Evolutionary conservation across 2,329 filamentous ascomycete species (phyloP).

Genomic region (Zasmidium cellare): DNA sequence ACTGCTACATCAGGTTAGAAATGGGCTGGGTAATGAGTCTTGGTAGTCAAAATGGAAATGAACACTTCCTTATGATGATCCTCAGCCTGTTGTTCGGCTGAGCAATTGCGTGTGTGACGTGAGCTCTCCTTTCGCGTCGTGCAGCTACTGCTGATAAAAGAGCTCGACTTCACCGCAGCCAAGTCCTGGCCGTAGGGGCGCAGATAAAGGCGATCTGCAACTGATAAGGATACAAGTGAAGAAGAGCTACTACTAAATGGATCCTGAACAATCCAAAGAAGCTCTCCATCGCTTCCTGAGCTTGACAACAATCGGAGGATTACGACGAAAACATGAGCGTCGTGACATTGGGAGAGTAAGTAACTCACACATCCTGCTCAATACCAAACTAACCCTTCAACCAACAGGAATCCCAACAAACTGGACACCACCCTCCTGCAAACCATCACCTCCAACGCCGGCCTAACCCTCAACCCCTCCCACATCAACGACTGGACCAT

Average conservation of each 20-base stretch:
- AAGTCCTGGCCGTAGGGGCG: neutral
- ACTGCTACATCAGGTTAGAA: no score
- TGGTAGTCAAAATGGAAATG: no score
- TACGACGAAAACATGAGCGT: constrained; percentile 2
- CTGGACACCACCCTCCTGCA: neutral
- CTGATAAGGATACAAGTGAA: neutral
- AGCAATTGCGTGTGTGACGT: no score
- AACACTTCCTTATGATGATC: no score
- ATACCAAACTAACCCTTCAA: neutral
- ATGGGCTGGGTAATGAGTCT: no score
- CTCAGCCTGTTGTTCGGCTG: no score
- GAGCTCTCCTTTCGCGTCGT: no score
- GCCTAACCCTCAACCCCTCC: constrained; percentile 11
- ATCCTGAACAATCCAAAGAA: no score
- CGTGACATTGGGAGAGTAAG: constrained; percentile 9
- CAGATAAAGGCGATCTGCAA: neutral
- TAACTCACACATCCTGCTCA: neutral
- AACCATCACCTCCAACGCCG: constrained; percentile 11
- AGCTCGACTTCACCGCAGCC: neutral
- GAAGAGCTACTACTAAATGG: neutral
- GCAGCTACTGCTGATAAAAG: no score
- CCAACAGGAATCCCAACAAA: neutral
- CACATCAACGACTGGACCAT: constrained; percentile 19
- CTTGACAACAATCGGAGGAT: neutral
- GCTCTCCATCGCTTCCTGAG: no score